Evolutionary conservation across 495 filamentous ascomycete species (phyloP).

Genomic region (Podospora pseudoanserina): DNA sequence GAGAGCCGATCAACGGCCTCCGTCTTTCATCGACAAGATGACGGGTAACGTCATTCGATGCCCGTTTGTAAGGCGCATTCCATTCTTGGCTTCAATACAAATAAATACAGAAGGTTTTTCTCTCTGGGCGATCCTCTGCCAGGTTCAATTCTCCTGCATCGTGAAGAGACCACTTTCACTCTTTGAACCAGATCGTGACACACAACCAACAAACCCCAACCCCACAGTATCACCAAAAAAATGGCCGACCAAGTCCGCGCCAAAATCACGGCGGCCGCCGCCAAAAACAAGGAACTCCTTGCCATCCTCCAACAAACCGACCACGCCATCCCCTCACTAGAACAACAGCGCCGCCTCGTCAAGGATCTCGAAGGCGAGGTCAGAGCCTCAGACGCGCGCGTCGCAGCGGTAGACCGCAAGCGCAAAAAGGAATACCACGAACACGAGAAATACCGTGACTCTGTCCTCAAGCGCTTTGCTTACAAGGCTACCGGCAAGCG

Average conservation of each 20-base stretch:
- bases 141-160: neutral
- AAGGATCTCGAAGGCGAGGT: conserved; percentile 37
- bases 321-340: conserved; percentile 37
- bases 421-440: conserved; percentile 44
- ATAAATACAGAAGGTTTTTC: neutral
- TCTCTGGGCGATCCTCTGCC: neutral
- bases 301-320: conserved; percentile 39
- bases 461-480: conserved; percentile 41
- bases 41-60: neutral
- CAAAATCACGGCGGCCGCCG: conserved; percentile 2
- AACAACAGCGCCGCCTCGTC: conserved; percentile 40
- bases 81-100: neutral
- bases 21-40: neutral
- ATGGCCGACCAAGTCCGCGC: neutral
- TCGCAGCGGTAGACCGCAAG: conserved; percentile 25
- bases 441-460: conserved; percentile 48
- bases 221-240: neutral
- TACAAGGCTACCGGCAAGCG: conserved; percentile 43
- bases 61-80: neutral
- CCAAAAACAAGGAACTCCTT: conserved; percentile 29
- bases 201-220: neutral
- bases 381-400: conserved; percentile 16
- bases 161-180: neutral
- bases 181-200: neutral
- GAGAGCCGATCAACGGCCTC: neutral